Percentiles rank a stretch among this genome's conserved stretches.
phyloP scores from a whole-genome alignment of 495 filamentous ascomycete species.

The Thermothielavioides terrestris region DNA sequence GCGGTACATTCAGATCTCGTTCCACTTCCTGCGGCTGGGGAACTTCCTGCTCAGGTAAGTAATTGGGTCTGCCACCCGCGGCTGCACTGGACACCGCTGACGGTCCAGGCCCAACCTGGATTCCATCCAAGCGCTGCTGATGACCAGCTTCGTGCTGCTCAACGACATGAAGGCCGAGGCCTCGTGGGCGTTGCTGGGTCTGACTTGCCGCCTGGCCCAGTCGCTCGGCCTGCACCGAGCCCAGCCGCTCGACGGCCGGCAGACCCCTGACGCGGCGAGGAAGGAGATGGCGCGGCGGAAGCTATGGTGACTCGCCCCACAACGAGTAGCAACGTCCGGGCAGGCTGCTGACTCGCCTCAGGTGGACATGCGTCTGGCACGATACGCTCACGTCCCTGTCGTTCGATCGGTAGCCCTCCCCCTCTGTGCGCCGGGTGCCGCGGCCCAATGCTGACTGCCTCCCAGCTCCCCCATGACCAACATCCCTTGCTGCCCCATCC shows the following conservation, averaged over 20 bases:
- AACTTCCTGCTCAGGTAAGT: constrained; percentile 43
- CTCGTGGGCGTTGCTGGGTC: constrained; percentile 47
- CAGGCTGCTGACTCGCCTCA: constrained; percentile 11
- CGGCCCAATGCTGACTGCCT: neutral
- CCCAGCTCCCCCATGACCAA: constrained; percentile 42
- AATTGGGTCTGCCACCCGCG: neutral
- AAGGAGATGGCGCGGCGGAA: constrained; percentile 40
- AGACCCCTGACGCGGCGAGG: constrained; percentile 26
- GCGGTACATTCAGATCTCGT: constrained; percentile 47
- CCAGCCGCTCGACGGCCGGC: constrained; percentile 30
- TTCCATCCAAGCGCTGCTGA: constrained; percentile 48
- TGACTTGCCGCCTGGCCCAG: constrained; percentile 48
- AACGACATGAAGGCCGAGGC: constrained; percentile 55
- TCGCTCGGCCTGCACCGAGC: constrained; percentile 44
- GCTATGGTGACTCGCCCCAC: constrained; percentile 29
- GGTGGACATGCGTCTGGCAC: constrained; percentile 52
- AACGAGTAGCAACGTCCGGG: no score
- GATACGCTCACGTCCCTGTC: constrained; percentile 48
- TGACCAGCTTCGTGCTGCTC: constrained; percentile 46
- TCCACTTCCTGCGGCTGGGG: constrained; percentile 45
- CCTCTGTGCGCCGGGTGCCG: neutral
- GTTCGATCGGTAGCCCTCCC: constrained; percentile 41
- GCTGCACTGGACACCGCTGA: neutral
- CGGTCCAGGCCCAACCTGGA: constrained; percentile 42
- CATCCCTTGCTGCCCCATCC: constrained; percentile 40